Base-by-base conservation (phyloP, 345 rosid species). In the Gossypioides kirkii region DNA sequence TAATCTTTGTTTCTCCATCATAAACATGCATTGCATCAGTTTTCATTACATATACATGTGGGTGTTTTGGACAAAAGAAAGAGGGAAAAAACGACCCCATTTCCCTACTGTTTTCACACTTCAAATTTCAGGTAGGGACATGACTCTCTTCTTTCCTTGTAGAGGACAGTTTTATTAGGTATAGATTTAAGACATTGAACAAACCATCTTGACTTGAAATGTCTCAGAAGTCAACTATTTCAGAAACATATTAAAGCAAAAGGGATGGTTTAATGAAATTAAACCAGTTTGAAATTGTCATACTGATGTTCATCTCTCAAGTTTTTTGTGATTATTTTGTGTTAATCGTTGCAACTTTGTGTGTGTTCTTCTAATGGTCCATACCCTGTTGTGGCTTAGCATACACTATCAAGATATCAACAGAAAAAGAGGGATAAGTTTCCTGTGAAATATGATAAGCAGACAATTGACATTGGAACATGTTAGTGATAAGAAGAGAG, bases 131-230 rank as follows among this genome's bases (percentile, higher is more conserved):
- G 59, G 73, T 49, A 72, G 17, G 22, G 14, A 55, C 50, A 61
- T 71, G 80, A 78, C 65, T 71, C 42, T 68, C 6, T 74, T 61
- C 70, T 22, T 20, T 12, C 3, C 41, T 50, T n/a, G 47, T 63
- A 10, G 49, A 18, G 26, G 52, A 20, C 42, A 18, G 49, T 63
- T 63, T 63, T 18, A 16, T 18, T n/a, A 18, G 3, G 10, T 6
- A 11, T 20, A 63, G 49, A 63, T 42, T 43, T 22, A 56, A 22
- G 61, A 22, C 61, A 56, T 22, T 20, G 10, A 45, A 20, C 52
- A 43, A 43, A 11, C 10, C 43, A 22, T 65, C 70, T 45, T 65
- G 18, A 54, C 8, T 7, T 54, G 25, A 38, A 63, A 41, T 63
- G 22, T 53, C 25, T 8, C 43, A 7, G 43, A 28, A 2, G 10